phyloP scores from a whole-genome alignment of 2,329 filamentous ascomycete genomes.

The Domatiomyces globalis region DNA sequence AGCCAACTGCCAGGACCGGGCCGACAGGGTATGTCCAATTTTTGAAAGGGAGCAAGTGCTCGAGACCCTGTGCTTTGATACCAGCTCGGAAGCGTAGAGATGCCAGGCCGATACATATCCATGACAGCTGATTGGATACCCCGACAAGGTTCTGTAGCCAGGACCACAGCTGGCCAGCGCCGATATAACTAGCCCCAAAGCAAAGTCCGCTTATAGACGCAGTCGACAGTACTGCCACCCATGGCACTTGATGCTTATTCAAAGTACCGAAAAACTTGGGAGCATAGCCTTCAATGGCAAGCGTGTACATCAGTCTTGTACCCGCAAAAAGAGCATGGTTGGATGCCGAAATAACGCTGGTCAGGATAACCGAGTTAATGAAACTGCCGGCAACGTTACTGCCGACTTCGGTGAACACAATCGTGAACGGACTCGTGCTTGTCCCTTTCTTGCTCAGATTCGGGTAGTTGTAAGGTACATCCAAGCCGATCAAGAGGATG shows the following conservation, averaged over 20 bases:
- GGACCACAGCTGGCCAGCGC: constrained; percentile 50
- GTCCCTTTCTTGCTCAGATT: constrained; percentile 27
- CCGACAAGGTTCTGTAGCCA: constrained; percentile 56
- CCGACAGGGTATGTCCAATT: constrained; percentile 55
- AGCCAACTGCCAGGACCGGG: constrained; percentile 41
- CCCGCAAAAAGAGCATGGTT: constrained; percentile 50
- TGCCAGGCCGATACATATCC: constrained; percentile 48
- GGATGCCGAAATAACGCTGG: constrained; percentile 54
- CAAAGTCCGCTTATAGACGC: constrained; percentile 43
- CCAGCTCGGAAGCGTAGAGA: constrained; percentile 51
- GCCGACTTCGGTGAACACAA: constrained; percentile 29
- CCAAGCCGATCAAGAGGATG: constrained; percentile 31
- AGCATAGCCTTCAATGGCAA: constrained; percentile 37
- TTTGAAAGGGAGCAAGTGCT: constrained; percentile 48
- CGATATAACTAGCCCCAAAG: constrained; percentile 52
- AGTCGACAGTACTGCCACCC: constrained; percentile 41
- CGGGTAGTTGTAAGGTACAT: constrained; percentile 25
- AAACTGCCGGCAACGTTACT: constrained; percentile 49
- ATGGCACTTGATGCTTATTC: constrained; percentile 39
- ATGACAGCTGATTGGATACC: constrained; percentile 53
- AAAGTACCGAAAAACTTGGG: constrained; percentile 37
- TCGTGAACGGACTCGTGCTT: constrained; percentile 44
- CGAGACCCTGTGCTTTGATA: constrained; percentile 43
- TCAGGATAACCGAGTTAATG: constrained; percentile 63
- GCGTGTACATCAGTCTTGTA: constrained; percentile 37